Conservation (phyloP, 768 basidiomycete genomes). For the Lactarius vividus region DNA sequence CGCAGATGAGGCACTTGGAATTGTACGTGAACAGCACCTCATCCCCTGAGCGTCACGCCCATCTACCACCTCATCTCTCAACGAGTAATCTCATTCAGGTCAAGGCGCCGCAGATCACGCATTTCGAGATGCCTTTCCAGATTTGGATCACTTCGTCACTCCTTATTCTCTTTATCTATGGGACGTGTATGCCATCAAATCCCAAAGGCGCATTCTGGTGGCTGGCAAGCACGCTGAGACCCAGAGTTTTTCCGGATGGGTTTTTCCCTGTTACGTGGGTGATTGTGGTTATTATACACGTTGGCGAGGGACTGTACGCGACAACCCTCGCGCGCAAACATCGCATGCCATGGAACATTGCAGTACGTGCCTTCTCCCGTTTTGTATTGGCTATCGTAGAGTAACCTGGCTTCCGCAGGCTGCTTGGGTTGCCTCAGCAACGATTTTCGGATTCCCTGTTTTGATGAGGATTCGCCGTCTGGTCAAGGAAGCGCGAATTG, state of each 20-base stretch:
- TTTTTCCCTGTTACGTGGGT: constrained; percentile 37
- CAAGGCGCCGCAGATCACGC: constrained; percentile 53
- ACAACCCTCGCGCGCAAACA: constrained; percentile 49
- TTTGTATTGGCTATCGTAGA: background rate
- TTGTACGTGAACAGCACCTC: constrained; percentile 47
- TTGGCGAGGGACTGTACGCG: constrained; percentile 49
- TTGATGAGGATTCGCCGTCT: constrained; percentile 53
- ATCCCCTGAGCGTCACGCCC: background rate
- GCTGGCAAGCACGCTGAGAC: constrained; percentile 37
- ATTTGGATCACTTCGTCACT: constrained; percentile 32
- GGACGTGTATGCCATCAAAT: constrained; percentile 33
- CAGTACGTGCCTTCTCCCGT: constrained; percentile 35
- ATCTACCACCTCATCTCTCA: constrained; percentile 1
- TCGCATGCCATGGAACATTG: constrained; percentile 43
- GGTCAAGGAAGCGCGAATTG: constrained; percentile 67
- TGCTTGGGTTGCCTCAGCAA: constrained; percentile 50
- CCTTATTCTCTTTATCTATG: constrained; percentile 36
- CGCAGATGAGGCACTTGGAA: constrained; percentile 76
- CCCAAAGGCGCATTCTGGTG: constrained; percentile 24
- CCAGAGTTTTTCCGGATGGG: constrained; percentile 34
- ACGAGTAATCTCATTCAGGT: background rate
- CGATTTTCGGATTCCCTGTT: constrained; percentile 54
- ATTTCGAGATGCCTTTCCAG: constrained; percentile 48
- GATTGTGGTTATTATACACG: constrained; percentile 40
- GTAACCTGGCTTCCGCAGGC: constrained; percentile 37